Conservation (phyloP, 202 grass and related monocot genomes). For the Bolboschoenoplectus hybrid region DNA sequence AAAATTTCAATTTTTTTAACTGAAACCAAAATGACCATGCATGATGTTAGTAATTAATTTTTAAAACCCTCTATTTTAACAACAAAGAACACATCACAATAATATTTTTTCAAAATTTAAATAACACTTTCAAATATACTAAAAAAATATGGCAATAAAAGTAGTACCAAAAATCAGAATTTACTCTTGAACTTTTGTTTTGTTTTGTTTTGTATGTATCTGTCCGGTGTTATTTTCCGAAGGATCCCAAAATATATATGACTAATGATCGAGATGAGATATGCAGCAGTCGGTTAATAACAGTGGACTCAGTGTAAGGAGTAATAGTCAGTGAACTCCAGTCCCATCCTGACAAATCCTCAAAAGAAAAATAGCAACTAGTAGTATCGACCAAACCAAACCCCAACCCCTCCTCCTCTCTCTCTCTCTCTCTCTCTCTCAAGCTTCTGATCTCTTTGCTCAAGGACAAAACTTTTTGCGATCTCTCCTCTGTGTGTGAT, state of each 20-base stretch:
- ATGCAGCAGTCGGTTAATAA: background rate
- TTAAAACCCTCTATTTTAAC: too few relatives aligned
- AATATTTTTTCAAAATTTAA: too few relatives aligned
- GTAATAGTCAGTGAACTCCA: constrained; percentile 25
- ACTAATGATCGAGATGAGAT: background rate
- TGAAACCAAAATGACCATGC: too few relatives aligned
- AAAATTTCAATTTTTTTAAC: too few relatives aligned
- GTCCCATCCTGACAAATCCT: constrained; percentile 28
- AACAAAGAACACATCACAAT: too few relatives aligned
- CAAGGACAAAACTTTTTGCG: constrained; percentile 48
- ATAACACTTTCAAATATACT: too few relatives aligned
- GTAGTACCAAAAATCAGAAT: too few relatives aligned
- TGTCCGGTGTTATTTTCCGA: background rate
- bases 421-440: background rate
- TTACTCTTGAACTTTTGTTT: too few relatives aligned
- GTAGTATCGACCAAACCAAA: constrained; percentile 33
- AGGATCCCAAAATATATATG: background rate
- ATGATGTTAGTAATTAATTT: too few relatives aligned
- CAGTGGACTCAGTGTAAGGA: background rate
- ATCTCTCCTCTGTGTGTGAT: constrained; percentile 33
- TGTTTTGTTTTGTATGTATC: too few relatives aligned
- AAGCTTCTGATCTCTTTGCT: background rate
- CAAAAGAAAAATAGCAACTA: constrained; percentile 1
- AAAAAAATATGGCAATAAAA: too few relatives aligned
- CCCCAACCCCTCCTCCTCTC: constrained; percentile 3